A percentile compares a stretch with the other conserved stretches of the same genome.
phyloP scores from a whole-genome alignment of 805 yeast species.

The Komagataella pastoris region DNA sequence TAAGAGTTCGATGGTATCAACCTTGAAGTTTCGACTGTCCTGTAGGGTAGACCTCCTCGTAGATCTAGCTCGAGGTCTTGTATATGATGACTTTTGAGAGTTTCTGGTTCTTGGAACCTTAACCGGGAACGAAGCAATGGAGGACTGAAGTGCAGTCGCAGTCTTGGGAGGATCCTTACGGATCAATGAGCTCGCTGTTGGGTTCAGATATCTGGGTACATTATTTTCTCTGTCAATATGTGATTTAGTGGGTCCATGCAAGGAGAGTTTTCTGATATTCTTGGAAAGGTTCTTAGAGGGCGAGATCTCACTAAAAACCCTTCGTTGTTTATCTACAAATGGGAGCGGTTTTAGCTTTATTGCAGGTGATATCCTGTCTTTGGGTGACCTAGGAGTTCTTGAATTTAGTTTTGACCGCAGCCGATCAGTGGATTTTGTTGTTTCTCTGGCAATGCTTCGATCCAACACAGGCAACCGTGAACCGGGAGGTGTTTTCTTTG shows the following conservation, averaged over 20 bases:
- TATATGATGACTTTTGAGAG: slow-evolving; percentile 2
- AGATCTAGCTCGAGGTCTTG: background rate
- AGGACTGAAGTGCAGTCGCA: background rate
- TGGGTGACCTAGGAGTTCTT: background rate
- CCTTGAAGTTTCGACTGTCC: background rate
- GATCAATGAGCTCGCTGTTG: background rate
- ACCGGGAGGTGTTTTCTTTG: slow-evolving; percentile 1
- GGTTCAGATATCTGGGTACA: background rate
- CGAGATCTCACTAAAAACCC: background rate
- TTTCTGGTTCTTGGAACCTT: background rate
- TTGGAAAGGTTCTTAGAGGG: background rate
- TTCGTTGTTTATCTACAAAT: background rate
- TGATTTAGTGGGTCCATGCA: background rate
- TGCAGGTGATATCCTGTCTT: background rate
- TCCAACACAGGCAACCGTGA: background rate
- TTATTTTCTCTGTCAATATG: background rate
- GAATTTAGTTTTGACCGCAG: background rate
- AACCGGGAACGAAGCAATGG: background rate
- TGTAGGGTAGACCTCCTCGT: background rate
- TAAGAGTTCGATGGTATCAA: background rate
- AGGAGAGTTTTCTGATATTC: background rate
- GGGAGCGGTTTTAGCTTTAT: background rate
- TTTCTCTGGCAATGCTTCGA: slow-evolving; percentile 2
- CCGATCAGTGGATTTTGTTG: background rate
- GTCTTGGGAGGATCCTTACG: background rate